Base-by-base conservation (phyloP, 352 stramenopile species). In the Aphanomyces cochlioides region DNA sequence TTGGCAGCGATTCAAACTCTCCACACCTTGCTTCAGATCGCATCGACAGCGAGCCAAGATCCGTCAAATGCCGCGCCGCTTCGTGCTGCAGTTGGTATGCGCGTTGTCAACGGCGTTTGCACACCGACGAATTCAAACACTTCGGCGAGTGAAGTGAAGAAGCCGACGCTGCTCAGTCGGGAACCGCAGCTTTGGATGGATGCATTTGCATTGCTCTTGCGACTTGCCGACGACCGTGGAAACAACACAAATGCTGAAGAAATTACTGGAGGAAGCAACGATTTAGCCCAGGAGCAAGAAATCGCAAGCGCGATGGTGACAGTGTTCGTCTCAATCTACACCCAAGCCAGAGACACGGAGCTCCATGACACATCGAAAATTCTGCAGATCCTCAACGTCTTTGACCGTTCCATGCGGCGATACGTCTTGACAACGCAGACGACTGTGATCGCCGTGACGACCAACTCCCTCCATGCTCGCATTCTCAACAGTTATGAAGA, bases 401-500 rank as follows among this genome's bases (percentile, higher is more conserved):
- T 95, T 59, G 77, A 84, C 3, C 71, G 69, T 36, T 66, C 90
- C 39, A 75, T 92, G n/a, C 76, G 78, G n/a, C 83, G 80, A 7
- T 87, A 93, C 66, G 84, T 93, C 8, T 73, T 93, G 28, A 60
- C 66, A 7, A 63, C 73, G 19, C 74, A 59, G 3, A 81, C 80
- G 66, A 67, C 73, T 7, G 71, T 84, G 37, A 79, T 79, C 7
- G 90, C 86, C 57, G 82, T 92, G 48, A 90, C 82, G 15, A 90
- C 79, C n/a, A 93, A 90, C 70, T 92, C 84, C 34, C 76, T 95
- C 10, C 85, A 92, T 72, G 90, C 85, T 1, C 81, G 87, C 7
- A 84, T 95, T 13, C 75, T 95, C 10, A 93, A 95, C 38, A 84
- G 83, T 3, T 95, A 91, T 47, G 87, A 95, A 75, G 87, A 92